Base-by-base conservation (phyloP, 345 rosid species). In the Citrus maxima region DNA sequence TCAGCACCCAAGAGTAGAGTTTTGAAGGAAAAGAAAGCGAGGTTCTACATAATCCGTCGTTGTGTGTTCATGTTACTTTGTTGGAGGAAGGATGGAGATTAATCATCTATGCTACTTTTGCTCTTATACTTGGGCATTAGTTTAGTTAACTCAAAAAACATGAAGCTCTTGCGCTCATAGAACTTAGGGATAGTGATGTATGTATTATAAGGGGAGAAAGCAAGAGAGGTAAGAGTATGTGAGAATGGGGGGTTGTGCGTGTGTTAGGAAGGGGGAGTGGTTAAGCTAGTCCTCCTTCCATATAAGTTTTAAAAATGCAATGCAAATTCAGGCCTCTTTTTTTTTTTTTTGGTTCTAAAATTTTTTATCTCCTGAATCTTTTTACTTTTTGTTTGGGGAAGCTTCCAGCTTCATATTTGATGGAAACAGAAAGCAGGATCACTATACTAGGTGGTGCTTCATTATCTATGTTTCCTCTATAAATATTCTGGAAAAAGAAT, bases 11-110 rank as follows among this genome's bases (percentile, higher is more conserved):
- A 86, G 77, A 79, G 55, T 10, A 73, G 78, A 78, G 70, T 70
- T 68, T 76, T 90, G 83, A 90, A 88, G 90, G 89, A 87, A 80
- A 88, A 89, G 75, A 87, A 87, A 80, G 85, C 92, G 30, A 89
- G 90, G 82, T 38, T 90, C 34, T 92, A 90, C 82, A 86, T 92
- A 77, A 84, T 93, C 7, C 84, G 87, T 54, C 88, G 87, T 5
- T 93, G 98, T 37, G 77, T 92, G 24, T 76, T 75, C 68, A 90
- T 90, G 93, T 92, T 88, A 83, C 86, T 90, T 68, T 92, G 97
- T 82, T 93, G 95, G 95, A 88, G 80, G 88, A 86, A 90, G 79
- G 75, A 86, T 77, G 83, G 89, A 76, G 90, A 86, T 71, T 78
- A 80, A 76, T 74, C 70, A 22, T 74, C 67, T 55, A 24, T 66